Percentiles rank a stretch among this genome's conserved stretches.
phyloP scores from a whole-genome alignment of 495 filamentous ascomycete species.

The Penicillium alfredii region DNA sequence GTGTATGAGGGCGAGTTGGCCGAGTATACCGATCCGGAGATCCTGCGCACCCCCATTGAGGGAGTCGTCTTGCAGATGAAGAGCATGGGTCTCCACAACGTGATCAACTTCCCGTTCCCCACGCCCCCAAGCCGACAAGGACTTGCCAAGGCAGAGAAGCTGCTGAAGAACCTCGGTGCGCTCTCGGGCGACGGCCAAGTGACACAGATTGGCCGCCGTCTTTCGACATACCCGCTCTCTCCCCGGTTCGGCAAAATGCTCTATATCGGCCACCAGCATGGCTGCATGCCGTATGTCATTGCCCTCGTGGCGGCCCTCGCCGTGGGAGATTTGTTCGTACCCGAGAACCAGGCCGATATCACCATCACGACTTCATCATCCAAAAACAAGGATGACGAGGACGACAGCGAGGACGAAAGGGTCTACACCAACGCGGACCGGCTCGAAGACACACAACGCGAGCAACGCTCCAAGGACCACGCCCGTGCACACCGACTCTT shows the following conservation, averaged over 20 bases:
- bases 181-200: slow-evolving; percentile 63
- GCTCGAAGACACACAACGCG: slow-evolving; percentile 59
- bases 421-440: slow-evolving; percentile 62
- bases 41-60: slow-evolving; percentile 88
- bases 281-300: slow-evolving; percentile 79
- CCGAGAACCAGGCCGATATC: slow-evolving; percentile 70
- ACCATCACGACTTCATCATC: slow-evolving; percentile 12
- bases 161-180: slow-evolving; percentile 69
- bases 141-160: slow-evolving; percentile 78
- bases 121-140: slow-evolving; percentile 79
- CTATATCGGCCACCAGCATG: slow-evolving; percentile 75
- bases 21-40: slow-evolving; percentile 81
- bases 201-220: slow-evolving; percentile 67
- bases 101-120: slow-evolving; percentile 96
- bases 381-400: slow-evolving; percentile 30
- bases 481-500: slow-evolving; percentile 71
- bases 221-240: slow-evolving; percentile 82
- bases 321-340: slow-evolving; percentile 81
- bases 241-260: slow-evolving; percentile 90
- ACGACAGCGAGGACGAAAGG: slow-evolving; percentile 21
- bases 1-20: slow-evolving; percentile 88
- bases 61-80: slow-evolving; percentile 91
- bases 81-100: slow-evolving; percentile 84
- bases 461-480: slow-evolving; percentile 62
- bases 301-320: slow-evolving; percentile 85